Evolutionary conservation across 306 rosid species (phyloP), one percentile per base, ranked within the genome.

Genomic region (Styphnolobium japonicum): DNA sequence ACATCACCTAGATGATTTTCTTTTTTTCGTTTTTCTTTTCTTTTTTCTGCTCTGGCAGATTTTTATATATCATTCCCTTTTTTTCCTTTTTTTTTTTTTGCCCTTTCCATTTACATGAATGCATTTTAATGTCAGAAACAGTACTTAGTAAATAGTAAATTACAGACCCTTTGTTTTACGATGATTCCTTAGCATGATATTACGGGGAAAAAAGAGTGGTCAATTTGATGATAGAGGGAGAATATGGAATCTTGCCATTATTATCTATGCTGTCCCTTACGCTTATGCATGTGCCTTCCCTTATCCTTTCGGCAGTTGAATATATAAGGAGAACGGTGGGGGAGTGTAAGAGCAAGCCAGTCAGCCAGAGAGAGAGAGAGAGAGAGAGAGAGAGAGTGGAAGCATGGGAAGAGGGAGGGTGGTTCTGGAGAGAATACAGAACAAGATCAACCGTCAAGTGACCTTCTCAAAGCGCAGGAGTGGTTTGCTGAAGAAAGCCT

Each of bases 381-480:
- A 16, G 42, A 29, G 36, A 5, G 12, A 27, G 57, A 15, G 31
- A 49, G 76, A 18, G 27, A 7, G 23, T n/a, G 8, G 22, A 19
- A 73, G 23, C 29, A 81, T 89, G 94, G 98, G 94, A 73, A 91
- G 98, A 70, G 93, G 97, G 43, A 90, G 78, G 79, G 98, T 91
- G 39, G 92, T 88, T 25, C 25, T 93, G 80, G 94, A 90, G 89
- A 93, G 92, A 74, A 93, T 93, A 85, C 88, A 93, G 79, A 93
- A 91, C 92, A 93, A 88, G 82, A 89, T 87, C 62, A 93, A 90
- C 74, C 80, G 97, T n/a, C 97, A 91, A 82, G 98, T 93, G 3
- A 90, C 93, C 10, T 93, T 93, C 85, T 83, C 98, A 61, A 91
- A 93, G 85, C 71, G 98, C 1, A 87, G 97, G 61, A 83, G 85